A percentile compares a stretch with the other conserved stretches of the same genome.
phyloP scores from a whole-genome alignment of 805 yeast species.

The Zygosaccharomyces rouxii region DNA sequence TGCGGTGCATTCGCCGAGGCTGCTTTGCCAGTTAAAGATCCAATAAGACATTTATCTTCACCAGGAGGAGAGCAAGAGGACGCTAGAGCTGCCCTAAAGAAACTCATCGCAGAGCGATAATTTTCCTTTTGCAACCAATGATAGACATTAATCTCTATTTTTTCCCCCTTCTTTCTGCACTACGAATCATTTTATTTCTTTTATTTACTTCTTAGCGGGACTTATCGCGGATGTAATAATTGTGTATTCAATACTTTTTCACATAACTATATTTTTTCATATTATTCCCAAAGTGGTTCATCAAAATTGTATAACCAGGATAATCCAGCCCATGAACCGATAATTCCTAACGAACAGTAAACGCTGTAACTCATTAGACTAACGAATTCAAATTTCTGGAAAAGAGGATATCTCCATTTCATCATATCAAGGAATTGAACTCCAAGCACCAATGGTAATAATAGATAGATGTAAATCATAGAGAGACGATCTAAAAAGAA shows the following conservation, averaged over 20 bases:
- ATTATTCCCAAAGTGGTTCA: slow-evolving; percentile 56
- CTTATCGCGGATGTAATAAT: background rate
- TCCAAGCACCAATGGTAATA: slow-evolving; percentile 56
- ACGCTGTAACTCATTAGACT: slow-evolving; percentile 79
- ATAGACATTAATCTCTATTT: background rate
- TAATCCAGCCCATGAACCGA: slow-evolving; percentile 82
- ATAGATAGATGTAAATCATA: slow-evolving; percentile 59
- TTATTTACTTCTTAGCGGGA: background rate
- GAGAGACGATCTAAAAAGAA: slow-evolving; percentile 71
- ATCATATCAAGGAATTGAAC: slow-evolving; percentile 50
- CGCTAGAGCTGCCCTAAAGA: slow-evolving; percentile 31
- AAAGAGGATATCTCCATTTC: slow-evolving; percentile 47
- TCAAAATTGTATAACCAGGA: slow-evolving; percentile 86
- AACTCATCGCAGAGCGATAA: slow-evolving; percentile 24
- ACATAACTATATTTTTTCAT: slow-evolving; percentile 8
- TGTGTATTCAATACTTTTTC: background rate
- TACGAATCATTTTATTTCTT: background rate
- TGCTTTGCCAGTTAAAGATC: background rate
- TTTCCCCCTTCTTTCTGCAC: no score
- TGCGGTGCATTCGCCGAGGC: background rate
- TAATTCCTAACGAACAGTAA: slow-evolving; percentile 80
- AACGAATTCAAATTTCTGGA: slow-evolving; percentile 64
- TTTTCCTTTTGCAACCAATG: slow-evolving; percentile 1
- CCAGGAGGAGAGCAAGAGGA: slow-evolving; percentile 25
- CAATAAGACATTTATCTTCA: slow-evolving; percentile 7